A percentile compares a stretch with the other conserved stretches of the same genome.
These are phyloP conservation scores for Malus sieversii DNA, from an alignment of 306 rosid genomes.

Conservation along the genomic window DNA sequence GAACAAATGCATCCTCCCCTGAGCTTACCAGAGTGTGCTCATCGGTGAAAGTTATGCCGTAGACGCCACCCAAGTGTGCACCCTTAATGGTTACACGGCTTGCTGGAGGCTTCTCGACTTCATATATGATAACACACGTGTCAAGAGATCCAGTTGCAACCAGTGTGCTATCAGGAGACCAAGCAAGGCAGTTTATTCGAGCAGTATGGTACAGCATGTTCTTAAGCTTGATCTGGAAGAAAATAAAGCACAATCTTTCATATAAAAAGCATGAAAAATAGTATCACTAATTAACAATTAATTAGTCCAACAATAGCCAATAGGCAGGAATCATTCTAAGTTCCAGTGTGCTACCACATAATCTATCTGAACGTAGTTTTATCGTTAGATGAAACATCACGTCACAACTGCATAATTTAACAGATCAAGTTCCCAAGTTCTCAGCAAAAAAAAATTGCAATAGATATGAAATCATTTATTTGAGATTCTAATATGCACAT, in stretches of 20 bases:
- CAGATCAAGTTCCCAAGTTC: neutral
- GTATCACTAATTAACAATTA: no score
- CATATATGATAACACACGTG: slow-evolving; percentile 68
- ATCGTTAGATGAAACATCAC: neutral
- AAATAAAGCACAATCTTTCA: neutral
- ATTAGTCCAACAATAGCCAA: neutral
- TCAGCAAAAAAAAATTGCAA: neutral
- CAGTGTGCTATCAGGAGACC: slow-evolving; percentile 83
- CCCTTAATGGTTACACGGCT: slow-evolving; percentile 71
- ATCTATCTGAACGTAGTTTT: neutral
- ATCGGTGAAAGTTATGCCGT: slow-evolving; percentile 82
- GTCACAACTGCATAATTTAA: neutral
- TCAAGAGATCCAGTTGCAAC: slow-evolving; percentile 95
- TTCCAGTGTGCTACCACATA: neutral
- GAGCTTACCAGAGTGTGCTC: slow-evolving; percentile 74
- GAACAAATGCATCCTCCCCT: slow-evolving; percentile 97
- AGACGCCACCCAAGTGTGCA: slow-evolving; percentile 95
- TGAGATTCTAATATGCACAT: neutral
- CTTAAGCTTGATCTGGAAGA: slow-evolving; percentile 76
- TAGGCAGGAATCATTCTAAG: neutral
- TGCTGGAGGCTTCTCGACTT: slow-evolving; percentile 79
- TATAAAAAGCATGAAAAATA: neutral
- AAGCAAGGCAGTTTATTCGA: slow-evolving; percentile 87
- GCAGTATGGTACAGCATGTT: slow-evolving; percentile 93
- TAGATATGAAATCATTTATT: neutral